These are phyloP conservation scores for Colletotrichum acutatum DNA, from an alignment of 2,329 filamentous ascomycete genomes.

Conservation along the genomic window DNA sequence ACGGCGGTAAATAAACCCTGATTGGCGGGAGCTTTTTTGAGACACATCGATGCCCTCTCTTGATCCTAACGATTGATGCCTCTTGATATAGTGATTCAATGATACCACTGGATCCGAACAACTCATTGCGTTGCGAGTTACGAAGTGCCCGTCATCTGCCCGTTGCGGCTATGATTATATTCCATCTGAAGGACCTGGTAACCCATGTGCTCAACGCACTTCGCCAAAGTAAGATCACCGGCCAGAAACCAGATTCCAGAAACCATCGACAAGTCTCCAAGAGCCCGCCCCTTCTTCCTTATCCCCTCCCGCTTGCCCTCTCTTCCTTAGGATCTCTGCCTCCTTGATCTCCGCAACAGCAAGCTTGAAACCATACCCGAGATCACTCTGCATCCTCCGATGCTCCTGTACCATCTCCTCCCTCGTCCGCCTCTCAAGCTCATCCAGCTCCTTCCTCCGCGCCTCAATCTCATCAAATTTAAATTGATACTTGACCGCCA, in stretches of 20 bases:
- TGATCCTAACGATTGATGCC: no score
- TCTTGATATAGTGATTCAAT: no score
- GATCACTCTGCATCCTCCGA: neutral
- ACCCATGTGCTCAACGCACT: no score
- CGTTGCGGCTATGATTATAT: no score
- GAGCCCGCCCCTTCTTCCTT: neutral
- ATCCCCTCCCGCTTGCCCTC: neutral
- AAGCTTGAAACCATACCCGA: neutral
- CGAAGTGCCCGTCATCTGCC: no score
- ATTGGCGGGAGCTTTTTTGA: neutral
- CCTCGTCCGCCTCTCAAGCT: neutral
- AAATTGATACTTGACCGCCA: neutral
- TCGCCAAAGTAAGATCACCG: neutral
- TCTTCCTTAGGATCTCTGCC: neutral
- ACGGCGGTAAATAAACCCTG: neutral
- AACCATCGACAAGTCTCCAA: rapidly evolving
- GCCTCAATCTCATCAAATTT: neutral
- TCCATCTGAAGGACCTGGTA: no score
- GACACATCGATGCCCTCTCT: no score
- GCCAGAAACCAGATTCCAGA: neutral
- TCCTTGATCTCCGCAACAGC: neutral
- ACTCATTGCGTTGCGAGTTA: no score
- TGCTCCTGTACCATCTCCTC: neutral
- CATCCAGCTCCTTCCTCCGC: neutral
- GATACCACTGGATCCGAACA: no score